Base-by-base conservation (phyloP, 1,284 basidiomycete species). In the Cutaneotrichosporon cavernicola region DNA sequence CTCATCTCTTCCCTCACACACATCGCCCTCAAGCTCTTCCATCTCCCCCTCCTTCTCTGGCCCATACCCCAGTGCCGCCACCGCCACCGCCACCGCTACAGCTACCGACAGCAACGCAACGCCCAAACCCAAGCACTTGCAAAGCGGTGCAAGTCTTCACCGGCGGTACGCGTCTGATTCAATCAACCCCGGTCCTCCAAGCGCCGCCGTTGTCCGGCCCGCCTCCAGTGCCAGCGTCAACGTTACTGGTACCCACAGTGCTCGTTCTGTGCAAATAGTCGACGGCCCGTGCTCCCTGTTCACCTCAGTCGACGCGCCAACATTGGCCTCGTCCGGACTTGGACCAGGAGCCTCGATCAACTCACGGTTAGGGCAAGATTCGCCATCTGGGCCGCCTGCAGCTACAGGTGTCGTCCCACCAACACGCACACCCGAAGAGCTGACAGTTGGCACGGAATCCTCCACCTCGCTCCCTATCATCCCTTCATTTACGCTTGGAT, bases 401-500 rank as follows among this genome's bases (percentile, higher is more conserved):
- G 22, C 22, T 11, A 4, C 31, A 16, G 8, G 26, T 16, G 31
- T n/a, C 51, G 51, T 34, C 5, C 26, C 56, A 40, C 10, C 21
- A 38, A 31, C 38, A 40, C 22, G 22, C 38, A n/a, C 57, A 16
- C 31, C 31, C 31, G 4, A 38, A 13, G 7, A n/a, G 43, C 43
- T 1, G 43, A 46, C 43, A n/a, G 43, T 46, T 46, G 43, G 43
- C 43, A 46, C 43, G 18, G 43, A 46, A 46, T 46, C 43, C 16
- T 46, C 43, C 7, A 6, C 18, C 8, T 46, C 43, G 43, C 43
- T 50, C 36, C 13, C 58, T 38, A 13, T n/a, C 40, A 40, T 26
- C 31, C 51, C 51, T 34, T 53, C 51, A 16, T 34, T 53, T 31
- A 34, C 38, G 56, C 61, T 58, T 55, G 65, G 50, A 58, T 61